Base-by-base conservation (phyloP, 2,329 filamentous ascomycete genomes). In the Davidsoniella eucalypti region DNA sequence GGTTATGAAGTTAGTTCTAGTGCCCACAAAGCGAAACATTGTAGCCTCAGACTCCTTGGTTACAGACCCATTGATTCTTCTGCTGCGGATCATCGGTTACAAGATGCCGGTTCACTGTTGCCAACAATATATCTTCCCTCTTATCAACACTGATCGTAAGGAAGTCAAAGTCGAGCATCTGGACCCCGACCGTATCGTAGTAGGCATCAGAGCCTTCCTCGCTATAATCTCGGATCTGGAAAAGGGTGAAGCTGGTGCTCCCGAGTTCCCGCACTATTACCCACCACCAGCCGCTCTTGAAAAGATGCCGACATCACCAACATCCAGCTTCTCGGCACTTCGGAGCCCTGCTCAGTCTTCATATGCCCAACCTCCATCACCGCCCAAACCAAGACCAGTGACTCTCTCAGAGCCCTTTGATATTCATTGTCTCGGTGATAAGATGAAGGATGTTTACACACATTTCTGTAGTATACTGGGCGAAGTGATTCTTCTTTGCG, bases 111-210 rank as follows among this genome's bases (percentile, higher is more conserved):
- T 98, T 58, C 82, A 94, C 56, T 96, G 90, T 64, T 94, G 96
- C 64, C 78, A 82, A 57, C 85, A 73, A 44, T 84, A 96, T 56
- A 86, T 98, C n/a, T 96, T 95, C 58, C 92, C 90, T 2, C 68
- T 98, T 37, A 84, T 98, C 60, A 94, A 94, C 61, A 87, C 87
- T 1, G 90, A 95, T 48, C 69, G 85, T 55, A 73, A 81, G 58
- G 85, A 94, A 42, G 67, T 92, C 40, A 87, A 79, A 60, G 84
- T 95, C 25, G 92, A 96, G 60, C 86, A 93, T 60, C 73, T 98
- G 54, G 92, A 98, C 55, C 92, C 93, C 0, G 93, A 98, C 61
- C 83, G 86, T 58, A 94, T 95, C 67, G 90, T 96, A n/a, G 84
- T 98, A 57, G 92, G 88, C 2, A 98, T 98, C 55, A 78, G 87